phyloP scores from a whole-genome alignment of 768 basidiomycete species.

The Suillus tomentosus region DNA sequence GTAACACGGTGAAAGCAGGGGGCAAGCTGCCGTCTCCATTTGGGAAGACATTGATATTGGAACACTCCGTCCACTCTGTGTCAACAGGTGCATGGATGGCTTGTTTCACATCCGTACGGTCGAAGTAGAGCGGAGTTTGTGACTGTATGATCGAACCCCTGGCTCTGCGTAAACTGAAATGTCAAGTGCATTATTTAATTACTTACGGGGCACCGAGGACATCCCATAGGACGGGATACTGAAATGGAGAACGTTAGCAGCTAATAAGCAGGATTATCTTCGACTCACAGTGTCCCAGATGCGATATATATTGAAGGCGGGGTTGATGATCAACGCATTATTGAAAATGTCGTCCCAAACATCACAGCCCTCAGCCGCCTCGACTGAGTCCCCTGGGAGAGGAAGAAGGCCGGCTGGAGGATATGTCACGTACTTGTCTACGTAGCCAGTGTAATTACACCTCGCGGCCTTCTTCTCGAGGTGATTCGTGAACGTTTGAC shows the following conservation, averaged over 20 bases:
- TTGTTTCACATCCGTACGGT: constrained; percentile 59
- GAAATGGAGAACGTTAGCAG: constrained; percentile 4
- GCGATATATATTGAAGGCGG: constrained; percentile 76
- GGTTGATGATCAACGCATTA: constrained; percentile 63
- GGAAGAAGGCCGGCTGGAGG: constrained; percentile 71
- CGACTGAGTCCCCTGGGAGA: constrained; percentile 59
- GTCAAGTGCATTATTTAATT: background rate
- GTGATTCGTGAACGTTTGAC: constrained; percentile 61
- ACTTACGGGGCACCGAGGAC: constrained; percentile 80
- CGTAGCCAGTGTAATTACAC: constrained; percentile 70
- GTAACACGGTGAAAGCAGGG: constrained; percentile 63
- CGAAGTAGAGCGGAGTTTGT: constrained; percentile 71
- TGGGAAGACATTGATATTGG: constrained; percentile 60
- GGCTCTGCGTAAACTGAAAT: constrained; percentile 6
- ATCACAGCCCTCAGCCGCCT: constrained; percentile 56
- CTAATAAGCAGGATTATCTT: background rate
- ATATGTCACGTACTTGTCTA: constrained; percentile 61
- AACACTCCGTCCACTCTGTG: constrained; percentile 66
- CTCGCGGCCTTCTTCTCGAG: constrained; percentile 51
- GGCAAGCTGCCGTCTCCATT: constrained; percentile 62
- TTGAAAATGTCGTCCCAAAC: constrained; percentile 68
- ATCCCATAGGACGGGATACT: constrained; percentile 73
- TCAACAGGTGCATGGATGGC: constrained; percentile 71
- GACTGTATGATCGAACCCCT: constrained; percentile 58
- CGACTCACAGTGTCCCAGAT: constrained; percentile 65